Evolutionary conservation across 192 early-diverging fungal species (phyloP), one percentile per base, ranked within the genome.

Genomic region (Coemansia sp.): DNA sequence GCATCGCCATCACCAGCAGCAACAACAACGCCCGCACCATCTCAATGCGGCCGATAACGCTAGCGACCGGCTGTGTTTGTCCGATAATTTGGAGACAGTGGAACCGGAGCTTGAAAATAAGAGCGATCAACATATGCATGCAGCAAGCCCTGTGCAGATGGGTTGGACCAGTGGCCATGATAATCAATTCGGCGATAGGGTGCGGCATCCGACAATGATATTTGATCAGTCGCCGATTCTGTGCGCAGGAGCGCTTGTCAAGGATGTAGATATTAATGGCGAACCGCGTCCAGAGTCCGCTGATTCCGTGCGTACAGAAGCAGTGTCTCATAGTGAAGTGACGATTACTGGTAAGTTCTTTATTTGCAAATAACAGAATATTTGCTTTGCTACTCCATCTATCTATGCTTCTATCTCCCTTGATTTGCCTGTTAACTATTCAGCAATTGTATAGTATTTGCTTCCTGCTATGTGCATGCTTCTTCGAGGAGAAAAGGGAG

Each of bases 151-250:
- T 17, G 16, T 45, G 16, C 51, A 56, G 20, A 45, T 20, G 30
- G 50, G 5, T 38, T 48, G 29, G 48, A 12, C 48, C 25, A 61
- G 60, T 36, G 20, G 18, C 18, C 60, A 49, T 28, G 22, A 22
- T 18, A 54, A 30, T 7, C 64, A 56, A 16, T n/a, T 50, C 2
- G 63, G 38, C 33, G 72, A 73, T 31, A 20, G 63, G 48, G 60
- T 67, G 4, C 51, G 79, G 31, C 79, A 81, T 33, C 79, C 73
- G 22, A 81, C 79, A 5, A 50, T 81, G 42, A 64, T 81, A 17
- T 81, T 81, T 38, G 74, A 76, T 58, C 63, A 52, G 52, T 76
- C 79, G 28, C 73, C 79, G n/a, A 70, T 76, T 20, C 48, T 76
- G 25, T 56, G 67, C 8, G 30, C 71, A 14, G 73, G 74, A 33